Evolutionary conservation across 1,139 yeast species (phyloP).

Genomic region (Taphrina pruni): DNA sequence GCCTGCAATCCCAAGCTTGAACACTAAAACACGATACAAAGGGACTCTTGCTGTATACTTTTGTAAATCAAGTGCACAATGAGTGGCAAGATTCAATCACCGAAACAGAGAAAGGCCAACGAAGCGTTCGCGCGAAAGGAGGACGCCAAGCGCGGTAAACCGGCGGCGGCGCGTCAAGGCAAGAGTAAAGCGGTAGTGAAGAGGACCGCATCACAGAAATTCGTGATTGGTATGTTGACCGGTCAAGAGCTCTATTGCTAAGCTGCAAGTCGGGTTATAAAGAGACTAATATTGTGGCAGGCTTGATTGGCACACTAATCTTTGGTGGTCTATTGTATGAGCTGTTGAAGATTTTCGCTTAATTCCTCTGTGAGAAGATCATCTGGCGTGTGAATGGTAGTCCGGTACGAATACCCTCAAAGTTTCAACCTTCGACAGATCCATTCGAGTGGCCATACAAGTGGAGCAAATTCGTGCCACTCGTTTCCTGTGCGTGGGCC

Average conservation of each 20-base stretch:
- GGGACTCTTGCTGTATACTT: no score
- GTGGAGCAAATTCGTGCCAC: no score
- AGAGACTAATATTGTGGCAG: neutral
- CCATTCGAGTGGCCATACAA: neutral
- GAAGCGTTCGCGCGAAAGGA: constrained; percentile 38
- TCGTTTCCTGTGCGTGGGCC: no score
- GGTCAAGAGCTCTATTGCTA: no score
- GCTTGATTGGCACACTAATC: constrained; percentile 26
- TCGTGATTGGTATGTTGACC: constrained; percentile 23
- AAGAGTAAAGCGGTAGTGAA: constrained; percentile 24
- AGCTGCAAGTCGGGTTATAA: no score
- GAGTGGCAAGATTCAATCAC: constrained; percentile 35
- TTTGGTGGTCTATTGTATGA: constrained; percentile 39
- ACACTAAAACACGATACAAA: neutral
- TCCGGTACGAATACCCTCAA: no score
- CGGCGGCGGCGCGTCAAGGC: constrained; percentile 12
- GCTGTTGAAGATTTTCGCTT: constrained; percentile 28
- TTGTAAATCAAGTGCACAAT: neutral
- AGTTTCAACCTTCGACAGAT: no score
- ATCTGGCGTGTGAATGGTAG: no score
- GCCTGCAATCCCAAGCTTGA: no score
- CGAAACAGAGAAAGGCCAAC: constrained; percentile 35
- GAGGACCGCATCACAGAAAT: constrained; percentile 29
- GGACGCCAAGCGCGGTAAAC: constrained; percentile 37
- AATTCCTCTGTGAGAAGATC: neutral